phyloP scores from a whole-genome alignment of 805 yeast species.

The Wickerhamiella alocasiicola region DNA sequence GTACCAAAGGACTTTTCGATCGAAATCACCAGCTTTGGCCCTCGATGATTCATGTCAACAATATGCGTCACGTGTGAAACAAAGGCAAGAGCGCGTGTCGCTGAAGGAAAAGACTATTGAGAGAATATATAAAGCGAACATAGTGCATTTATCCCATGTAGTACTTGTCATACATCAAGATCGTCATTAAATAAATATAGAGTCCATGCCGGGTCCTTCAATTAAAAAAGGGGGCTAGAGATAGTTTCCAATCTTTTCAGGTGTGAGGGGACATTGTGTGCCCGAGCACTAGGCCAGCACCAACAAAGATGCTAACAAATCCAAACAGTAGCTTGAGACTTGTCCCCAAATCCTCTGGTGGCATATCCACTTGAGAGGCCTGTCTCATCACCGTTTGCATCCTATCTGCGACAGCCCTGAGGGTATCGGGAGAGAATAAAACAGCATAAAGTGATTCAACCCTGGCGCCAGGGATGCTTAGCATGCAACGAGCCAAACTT shows the following conservation, averaged over 20 bases:
- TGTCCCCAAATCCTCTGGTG: neutral
- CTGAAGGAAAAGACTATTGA: too few species aligned
- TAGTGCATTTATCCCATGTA: too few species aligned
- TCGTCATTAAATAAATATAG: too few species aligned
- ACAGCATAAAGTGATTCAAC: conserved; percentile 5
- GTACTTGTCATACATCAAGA: too few species aligned
- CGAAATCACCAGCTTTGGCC: neutral
- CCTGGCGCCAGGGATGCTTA: neutral
- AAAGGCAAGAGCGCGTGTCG: too few species aligned
- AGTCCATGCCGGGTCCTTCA: too few species aligned
- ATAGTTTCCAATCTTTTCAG: too few species aligned
- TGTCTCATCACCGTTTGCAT: conserved; percentile 4
- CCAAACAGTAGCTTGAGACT: conserved; percentile 16
- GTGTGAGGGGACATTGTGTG: neutral
- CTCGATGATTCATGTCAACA: too few species aligned
- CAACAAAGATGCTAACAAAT: conserved; percentile 15
- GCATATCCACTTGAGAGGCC: neutral
- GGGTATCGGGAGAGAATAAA: conserved; percentile 12
- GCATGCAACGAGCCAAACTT: conserved; percentile 3
- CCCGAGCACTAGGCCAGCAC: conserved; percentile 19
- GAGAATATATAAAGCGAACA: too few species aligned
- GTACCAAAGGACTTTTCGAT: neutral
- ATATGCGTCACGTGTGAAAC: too few species aligned
- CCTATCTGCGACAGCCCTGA: conserved; percentile 1
- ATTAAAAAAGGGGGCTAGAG: too few species aligned